Evolutionary conservation across 352 stramenopile genomes (phyloP), one percentile per base, ranked within the genome.

Genomic region (Globisporangium apiculatum): DNA sequence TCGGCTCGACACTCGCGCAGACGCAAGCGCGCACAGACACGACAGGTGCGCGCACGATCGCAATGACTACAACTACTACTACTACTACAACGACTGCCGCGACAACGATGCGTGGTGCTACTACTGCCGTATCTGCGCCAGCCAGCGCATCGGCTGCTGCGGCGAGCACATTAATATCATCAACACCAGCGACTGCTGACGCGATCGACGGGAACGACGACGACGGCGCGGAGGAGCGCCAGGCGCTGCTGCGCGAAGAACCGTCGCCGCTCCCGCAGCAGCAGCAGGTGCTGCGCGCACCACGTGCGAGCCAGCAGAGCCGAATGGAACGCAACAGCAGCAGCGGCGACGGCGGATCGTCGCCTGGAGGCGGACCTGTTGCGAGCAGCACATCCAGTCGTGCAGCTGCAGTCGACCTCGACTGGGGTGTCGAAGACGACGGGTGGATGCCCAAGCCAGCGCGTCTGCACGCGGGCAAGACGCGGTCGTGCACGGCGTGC

Each of bases 401-500:
- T 4, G 35, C 49, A 18, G 17, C 45, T 5, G 15, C 57, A 37
- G 47, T 45, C 17, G 58, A 64, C 12, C 53, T 60, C 7, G 59
- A 65, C 43, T 65, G 59, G 59, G 48, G 49, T 11, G 53, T 57
- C n/a, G 72, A 82, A 38, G 81, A 86, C 17, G 82, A 91, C 63
- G 80, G 77, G 1, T 95, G 86, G 86, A 91, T 95, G 76, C 83
- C 86, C 48, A 93, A 92, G 41, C 76, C 86, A 0, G 83, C 83
- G 9, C 72, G 80, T 3, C 61, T 95, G 4, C 86, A 95, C 57
- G 88, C 79, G 18, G 86, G 86, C 43, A 87, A 89, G 55, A 84
- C 83, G 6, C 73, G 80, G 40, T 78, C 67, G n/a, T 95, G 86
- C 58, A 71, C 67, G 3, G 72, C 88, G n/a, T 95, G 86, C 62